Percentiles rank a stretch among this genome's conserved stretches.
Evolutionary conservation across 257 asterid species (phyloP).

Genomic region (Asclepias syriaca): DNA sequence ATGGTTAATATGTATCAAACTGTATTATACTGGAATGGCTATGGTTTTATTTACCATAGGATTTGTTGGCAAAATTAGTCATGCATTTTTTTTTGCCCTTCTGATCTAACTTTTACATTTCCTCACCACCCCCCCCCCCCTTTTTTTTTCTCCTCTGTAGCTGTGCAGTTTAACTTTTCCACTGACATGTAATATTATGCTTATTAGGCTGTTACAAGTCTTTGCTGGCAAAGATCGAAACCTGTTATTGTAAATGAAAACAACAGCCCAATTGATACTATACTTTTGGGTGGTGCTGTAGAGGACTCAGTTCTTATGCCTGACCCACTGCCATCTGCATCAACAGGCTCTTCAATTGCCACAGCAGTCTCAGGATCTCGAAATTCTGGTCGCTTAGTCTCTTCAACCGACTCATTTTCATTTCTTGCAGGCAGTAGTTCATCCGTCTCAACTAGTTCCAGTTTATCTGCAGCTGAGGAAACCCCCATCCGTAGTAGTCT

Average conservation of each 20-base stretch:
- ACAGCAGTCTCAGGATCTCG: conserved; percentile 54
- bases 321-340: conserved; percentile 89
- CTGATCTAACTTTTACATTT: neutral
- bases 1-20: neutral
- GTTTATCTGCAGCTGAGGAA: conserved; percentile 50
- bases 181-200: conserved; percentile 24
- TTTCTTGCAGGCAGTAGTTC: conserved; percentile 41
- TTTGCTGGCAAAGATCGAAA: conserved; percentile 96
- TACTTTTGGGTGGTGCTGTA: conserved; percentile 73
- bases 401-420: conserved; percentile 55
- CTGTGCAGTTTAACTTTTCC: neutral
- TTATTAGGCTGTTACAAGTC: conserved; percentile 78
- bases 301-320: conserved; percentile 97
- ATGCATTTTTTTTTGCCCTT: neutral
- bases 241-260: conserved; percentile 58
- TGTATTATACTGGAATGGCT: neutral
- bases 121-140: fast-evolving
- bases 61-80: neutral
- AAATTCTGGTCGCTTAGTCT: conserved; percentile 51
- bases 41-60: neutral
- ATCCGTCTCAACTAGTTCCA: conserved; percentile 40
- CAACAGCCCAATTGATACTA: conserved; percentile 63
- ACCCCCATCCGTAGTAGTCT: conserved; percentile 65
- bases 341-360: conserved; percentile 53
- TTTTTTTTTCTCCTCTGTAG: neutral